Conservation (phyloP, 2,329 filamentous ascomycete species). For the Coniella vitis region DNA sequence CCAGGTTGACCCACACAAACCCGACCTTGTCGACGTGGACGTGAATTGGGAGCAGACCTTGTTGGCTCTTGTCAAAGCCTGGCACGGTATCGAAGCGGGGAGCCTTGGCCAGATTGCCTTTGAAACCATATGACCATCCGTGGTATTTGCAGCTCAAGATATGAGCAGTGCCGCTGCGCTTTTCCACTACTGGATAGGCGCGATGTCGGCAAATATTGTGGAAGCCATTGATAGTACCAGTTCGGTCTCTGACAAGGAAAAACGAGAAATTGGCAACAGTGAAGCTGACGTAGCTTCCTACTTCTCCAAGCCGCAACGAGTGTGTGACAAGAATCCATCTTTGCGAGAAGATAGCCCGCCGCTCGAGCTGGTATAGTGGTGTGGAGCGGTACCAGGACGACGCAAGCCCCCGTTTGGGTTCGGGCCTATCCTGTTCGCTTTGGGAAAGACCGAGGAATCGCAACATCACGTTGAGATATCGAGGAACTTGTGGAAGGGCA, state of each 20-base stretch:
- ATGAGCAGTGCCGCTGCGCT: conserved; percentile 29
- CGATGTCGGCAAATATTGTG: conserved; percentile 40
- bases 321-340: conserved; percentile 33
- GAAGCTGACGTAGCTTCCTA: conserved; percentile 30
- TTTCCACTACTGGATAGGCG: conserved; percentile 33
- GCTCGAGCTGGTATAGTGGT: conserved; percentile 38
- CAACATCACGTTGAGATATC: conserved; percentile 4
- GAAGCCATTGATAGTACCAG: conserved; percentile 30
- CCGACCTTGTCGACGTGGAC: conserved; percentile 37
- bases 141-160: conserved; percentile 38
- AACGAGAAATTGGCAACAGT: conserved; percentile 30
- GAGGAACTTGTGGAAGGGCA: too few species aligned
- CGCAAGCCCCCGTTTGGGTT: conserved; percentile 30
- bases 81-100: conserved; percentile 32
- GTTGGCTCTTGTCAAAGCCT: conserved; percentile 31
- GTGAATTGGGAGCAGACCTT: conserved; percentile 41
- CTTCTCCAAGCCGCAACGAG: conserved; percentile 25
- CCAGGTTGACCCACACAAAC: conserved; percentile 47
- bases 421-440: conserved; percentile 1
- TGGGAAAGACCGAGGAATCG: conserved; percentile 6
- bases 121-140: conserved; percentile 38
- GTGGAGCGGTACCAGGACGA: conserved; percentile 36
- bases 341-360: conserved; percentile 36
- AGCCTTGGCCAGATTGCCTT: conserved; percentile 35
- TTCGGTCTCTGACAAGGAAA: conserved; percentile 30